Evolutionary conservation across 1,139 yeast genomes (phyloP).

Genomic region (Scheffersomyces parashehatae): DNA sequence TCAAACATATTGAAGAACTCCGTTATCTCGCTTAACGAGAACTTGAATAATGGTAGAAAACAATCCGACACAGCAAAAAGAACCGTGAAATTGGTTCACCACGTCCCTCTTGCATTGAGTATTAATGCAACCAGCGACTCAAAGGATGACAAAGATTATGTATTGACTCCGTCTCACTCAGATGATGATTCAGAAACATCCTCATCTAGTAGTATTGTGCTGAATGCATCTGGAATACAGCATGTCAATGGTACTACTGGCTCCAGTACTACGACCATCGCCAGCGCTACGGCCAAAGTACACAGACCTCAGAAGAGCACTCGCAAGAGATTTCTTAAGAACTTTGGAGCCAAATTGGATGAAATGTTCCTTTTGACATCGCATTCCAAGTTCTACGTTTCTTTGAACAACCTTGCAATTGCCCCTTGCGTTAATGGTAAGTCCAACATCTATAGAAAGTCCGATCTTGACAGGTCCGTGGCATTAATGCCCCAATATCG

Average conservation of each 20-base stretch:
- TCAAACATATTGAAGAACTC: slow-evolving; percentile 69
- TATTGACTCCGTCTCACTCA: not conserved
- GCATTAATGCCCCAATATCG: slow-evolving; percentile 13
- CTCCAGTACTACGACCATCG: not conserved
- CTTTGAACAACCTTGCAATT: slow-evolving; percentile 70
- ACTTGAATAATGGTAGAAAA: slow-evolving; percentile 49
- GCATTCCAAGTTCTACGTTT: slow-evolving; percentile 81
- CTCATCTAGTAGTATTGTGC: not conserved
- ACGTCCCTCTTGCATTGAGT: slow-evolving; percentile 68
- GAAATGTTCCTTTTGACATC: slow-evolving; percentile 85
- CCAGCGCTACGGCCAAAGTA: not conserved
- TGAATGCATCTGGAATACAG: not conserved
- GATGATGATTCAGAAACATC: slow-evolving; percentile 1
- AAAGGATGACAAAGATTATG: not conserved
- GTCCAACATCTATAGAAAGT: slow-evolving; percentile 72
- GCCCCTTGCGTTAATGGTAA: slow-evolving; percentile 97
- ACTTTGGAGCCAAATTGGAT: slow-evolving; percentile 71
- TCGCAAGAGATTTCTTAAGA: slow-evolving; percentile 20
- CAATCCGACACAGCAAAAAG: slow-evolving; percentile 18
- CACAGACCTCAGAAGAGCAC: not conserved
- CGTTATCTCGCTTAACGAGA: slow-evolving; percentile 49
- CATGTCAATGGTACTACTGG: not conserved
- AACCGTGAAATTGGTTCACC: slow-evolving; percentile 74
- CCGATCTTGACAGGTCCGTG: slow-evolving; percentile 71
- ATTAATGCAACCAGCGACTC: slow-evolving; percentile 6